These are phyloP conservation scores for Malassezia yamatoensis DNA, from an alignment of 1,284 basidiomycete species.

Conservation along the genomic window DNA sequence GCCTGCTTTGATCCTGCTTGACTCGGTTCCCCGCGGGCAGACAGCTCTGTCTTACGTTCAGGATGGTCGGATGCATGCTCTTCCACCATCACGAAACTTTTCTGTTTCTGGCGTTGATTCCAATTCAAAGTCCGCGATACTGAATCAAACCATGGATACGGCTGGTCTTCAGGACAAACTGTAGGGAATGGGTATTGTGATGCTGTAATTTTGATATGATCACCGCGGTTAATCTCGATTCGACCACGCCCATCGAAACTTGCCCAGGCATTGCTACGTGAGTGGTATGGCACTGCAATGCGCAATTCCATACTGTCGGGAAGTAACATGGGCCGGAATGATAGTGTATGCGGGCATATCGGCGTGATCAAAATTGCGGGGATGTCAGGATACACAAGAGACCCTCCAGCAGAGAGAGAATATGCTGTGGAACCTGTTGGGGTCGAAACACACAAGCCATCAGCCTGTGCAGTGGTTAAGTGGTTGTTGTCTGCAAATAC, in stretches of 20 bases:
- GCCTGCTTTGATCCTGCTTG: neutral
- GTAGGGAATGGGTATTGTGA: slow-evolving; percentile 98
- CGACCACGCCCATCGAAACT: slow-evolving; percentile 95
- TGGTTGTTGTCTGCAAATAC: slow-evolving; percentile 98
- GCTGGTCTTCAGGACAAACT: slow-evolving; percentile 92
- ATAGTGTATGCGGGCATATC: slow-evolving; percentile 95
- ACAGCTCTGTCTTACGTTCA: neutral
- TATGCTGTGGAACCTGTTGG: slow-evolving; percentile 98
- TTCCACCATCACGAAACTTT: slow-evolving; percentile 30
- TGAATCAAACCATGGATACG: slow-evolving; percentile 94
- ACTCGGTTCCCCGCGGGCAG: neutral
- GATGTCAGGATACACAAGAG: slow-evolving; percentile 93
- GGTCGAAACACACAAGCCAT: slow-evolving; percentile 88
- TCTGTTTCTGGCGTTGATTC: slow-evolving; percentile 47
- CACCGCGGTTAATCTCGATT: slow-evolving; percentile 72
- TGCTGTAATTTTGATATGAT: slow-evolving; percentile 97
- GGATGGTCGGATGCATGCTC: neutral
- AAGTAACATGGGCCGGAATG: slow-evolving; percentile 88
- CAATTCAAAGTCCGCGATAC: slow-evolving; percentile 92
- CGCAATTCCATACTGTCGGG: slow-evolving; percentile 98
- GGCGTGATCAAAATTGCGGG: slow-evolving; percentile 92
- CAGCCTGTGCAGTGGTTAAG: slow-evolving; percentile 97
- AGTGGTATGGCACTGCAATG: slow-evolving; percentile 96
- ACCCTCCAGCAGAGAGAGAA: slow-evolving; percentile 85
- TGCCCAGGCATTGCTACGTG: slow-evolving; percentile 94